A percentile compares a stretch with the other conserved stretches of the same genome.
Evolutionary conservation across 2,329 filamentous ascomycete genomes (phyloP).

Genomic region (Penicillium psychrosexuale): DNA sequence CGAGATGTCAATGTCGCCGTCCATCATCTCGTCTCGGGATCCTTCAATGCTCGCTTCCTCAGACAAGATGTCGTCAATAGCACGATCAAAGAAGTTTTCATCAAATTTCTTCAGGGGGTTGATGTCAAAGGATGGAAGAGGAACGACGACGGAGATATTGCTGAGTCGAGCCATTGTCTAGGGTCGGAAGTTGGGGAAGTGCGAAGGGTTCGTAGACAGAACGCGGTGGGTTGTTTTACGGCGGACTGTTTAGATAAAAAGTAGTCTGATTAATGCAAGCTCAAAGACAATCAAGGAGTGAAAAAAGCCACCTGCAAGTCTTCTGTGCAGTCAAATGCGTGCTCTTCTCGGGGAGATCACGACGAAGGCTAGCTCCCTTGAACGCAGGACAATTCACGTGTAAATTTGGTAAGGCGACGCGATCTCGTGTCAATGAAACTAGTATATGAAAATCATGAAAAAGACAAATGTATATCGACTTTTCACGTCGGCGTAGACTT

Average conservation of each 20-base stretch:
- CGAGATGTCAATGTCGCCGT: not conserved
- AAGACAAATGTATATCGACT: not conserved
- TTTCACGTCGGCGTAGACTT: not conserved
- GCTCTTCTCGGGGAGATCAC: not conserved
- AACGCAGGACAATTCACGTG: not conserved
- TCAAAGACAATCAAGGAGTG: not conserved
- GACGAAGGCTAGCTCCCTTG: not conserved
- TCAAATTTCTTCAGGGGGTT: slow-evolving; percentile 23
- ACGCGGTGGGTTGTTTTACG: not conserved
- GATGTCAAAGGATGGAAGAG: slow-evolving; percentile 19
- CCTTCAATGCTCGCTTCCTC: slow-evolving; percentile 23
- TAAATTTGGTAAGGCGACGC: not conserved
- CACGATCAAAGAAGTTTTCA: slow-evolving; percentile 15
- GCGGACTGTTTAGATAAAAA: not conserved
- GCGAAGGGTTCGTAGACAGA: not conserved
- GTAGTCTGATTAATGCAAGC: not conserved
- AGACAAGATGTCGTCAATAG: slow-evolving; percentile 25
- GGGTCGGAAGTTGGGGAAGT: not conserved
- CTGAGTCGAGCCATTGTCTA: not conserved
- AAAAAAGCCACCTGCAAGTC: not conserved
- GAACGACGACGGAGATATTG: slow-evolving; percentile 18
- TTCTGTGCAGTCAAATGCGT: not conserved
- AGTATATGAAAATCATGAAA: not conserved
- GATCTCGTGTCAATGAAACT: not conserved
- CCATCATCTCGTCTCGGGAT: not conserved